Evolutionary conservation across 2,329 filamentous ascomycete species (phyloP), one percentile per base, ranked within the genome.

Genomic region (Didymella pinodella): DNA sequence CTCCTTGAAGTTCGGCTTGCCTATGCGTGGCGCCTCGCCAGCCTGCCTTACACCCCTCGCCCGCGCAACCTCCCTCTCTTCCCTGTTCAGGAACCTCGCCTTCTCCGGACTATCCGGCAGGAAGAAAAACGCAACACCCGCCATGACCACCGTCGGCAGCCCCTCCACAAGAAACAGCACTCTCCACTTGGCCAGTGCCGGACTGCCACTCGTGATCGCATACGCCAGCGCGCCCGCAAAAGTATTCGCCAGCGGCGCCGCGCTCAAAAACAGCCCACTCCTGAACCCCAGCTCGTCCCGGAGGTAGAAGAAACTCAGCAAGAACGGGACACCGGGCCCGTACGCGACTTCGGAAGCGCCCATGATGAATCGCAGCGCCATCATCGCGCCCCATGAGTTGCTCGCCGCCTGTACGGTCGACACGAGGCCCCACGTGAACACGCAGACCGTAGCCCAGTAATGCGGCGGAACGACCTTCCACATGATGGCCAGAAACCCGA

Each of bases 201-300:
- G 79, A 65, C 84, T 80, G 12, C 87, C 85, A 28, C 85, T 84
- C 8, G 86, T 87, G 70, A 91, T 89, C 4, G 71, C 75, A 59
- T 75, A 77, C 10, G 75, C 75, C 10, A 89, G 78, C 3, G 86
- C 87, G 2, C 88, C 88, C 0, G 92, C 91, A 72, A 96, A 93
- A 1, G 88, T 89, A 41, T 91, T 95, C 1, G 92, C 92, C 4
- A 96, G 83, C 1, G 88, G 88, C 0, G 88, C 87, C 3, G 78
- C 78, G 11, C 71, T 71, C 25, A 81, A 61, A 62, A 87, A 88
- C 22, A 88, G 70, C 2, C 85, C 85, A 50, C 82, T 82, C 3
- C 85, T 78, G 29, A 86, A 77, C 31, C 85, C 85, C 12, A 87
- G 74, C 64, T 85, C 84, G 34, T 84, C 78, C 14, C 86, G 78